A percentile compares a stretch with the other conserved stretches of the same genome.
Conservation (phyloP, 768 basidiomycete genomes). For the Phlebiopsis flavidoalba region DNA sequence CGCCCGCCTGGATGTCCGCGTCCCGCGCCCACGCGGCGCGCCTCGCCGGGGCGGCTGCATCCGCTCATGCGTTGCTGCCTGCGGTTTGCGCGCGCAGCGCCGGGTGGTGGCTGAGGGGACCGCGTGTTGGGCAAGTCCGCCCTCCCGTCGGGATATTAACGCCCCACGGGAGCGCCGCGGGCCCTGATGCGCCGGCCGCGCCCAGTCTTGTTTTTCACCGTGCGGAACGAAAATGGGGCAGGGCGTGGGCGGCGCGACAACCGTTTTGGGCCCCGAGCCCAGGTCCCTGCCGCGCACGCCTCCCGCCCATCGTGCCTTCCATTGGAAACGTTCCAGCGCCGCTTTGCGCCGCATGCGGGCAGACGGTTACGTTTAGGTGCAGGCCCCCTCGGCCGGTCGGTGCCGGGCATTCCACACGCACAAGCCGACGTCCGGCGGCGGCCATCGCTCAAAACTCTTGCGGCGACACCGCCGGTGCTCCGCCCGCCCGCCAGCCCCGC, state of each 20-base stretch:
- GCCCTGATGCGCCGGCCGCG: conserved; percentile 16
- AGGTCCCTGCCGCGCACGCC: conserved; percentile 4
- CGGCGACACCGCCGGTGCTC: neutral
- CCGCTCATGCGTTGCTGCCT: too few species aligned
- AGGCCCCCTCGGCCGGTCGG: neutral
- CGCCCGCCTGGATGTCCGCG: too few species aligned
- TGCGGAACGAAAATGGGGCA: conserved; percentile 2
- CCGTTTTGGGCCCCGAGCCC: conserved; percentile 9
- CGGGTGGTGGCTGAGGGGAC: too few species aligned
- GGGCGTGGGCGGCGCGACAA: conserved; percentile 5
- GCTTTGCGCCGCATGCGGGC: conserved; percentile 12
- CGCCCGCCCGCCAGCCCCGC: too few species aligned
- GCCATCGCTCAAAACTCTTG: neutral
- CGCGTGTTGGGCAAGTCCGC: too few species aligned
- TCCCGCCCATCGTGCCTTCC: conserved; percentile 22
- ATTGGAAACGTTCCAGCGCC: conserved; percentile 14
- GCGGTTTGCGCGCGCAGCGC: neutral
- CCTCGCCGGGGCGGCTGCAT: too few species aligned
- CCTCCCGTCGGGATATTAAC: neutral
- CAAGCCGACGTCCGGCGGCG: neutral
- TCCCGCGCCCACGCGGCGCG: too few species aligned
- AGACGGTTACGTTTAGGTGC: neutral
- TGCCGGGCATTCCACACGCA: neutral
- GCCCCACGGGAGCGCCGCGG: neutral
- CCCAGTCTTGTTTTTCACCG: too few species aligned